Percentiles rank a stretch among this genome's conserved stretches.
Conservation (phyloP, 208 protist genomes). For the Porcisia deanei region DNA sequence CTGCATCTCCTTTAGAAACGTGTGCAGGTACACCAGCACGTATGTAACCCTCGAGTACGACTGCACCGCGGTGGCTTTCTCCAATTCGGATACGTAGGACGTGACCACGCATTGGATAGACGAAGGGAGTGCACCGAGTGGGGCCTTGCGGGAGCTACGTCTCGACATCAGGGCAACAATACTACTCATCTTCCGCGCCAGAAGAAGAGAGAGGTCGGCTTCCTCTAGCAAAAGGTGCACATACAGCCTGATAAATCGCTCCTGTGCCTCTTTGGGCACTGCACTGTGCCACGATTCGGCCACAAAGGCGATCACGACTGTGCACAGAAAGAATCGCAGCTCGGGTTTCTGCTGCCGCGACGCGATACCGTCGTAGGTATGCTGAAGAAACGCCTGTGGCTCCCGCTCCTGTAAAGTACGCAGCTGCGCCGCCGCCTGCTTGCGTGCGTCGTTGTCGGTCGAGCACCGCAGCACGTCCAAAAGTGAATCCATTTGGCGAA, state of each 20-base stretch:
- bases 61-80: conserved; percentile 4
- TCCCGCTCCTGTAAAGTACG: conserved; percentile 53
- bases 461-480: conserved; percentile 57
- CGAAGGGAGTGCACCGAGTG: conserved; percentile 38
- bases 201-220: conserved; percentile 24
- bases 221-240: conserved; percentile 36
- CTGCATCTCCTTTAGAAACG: conserved; percentile 73
- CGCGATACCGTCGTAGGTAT: conserved; percentile 54
- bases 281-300: conserved; percentile 63
- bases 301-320: conserved; percentile 60
- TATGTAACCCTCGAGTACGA: conserved; percentile 26
- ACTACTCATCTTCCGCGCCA: conserved; percentile 60
- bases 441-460: conserved; percentile 64
- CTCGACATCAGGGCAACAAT: conserved; percentile 66
- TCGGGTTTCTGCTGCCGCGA: conserved; percentile 25
- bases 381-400: conserved; percentile 59
- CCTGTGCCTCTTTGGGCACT: conserved; percentile 39
- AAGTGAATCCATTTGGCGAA: conserved; percentile 45
- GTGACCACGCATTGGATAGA: conserved; percentile 34
- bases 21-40: conserved; percentile 59
- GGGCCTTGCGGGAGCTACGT: conserved; percentile 31
- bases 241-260: conserved; percentile 43
- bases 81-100: conserved; percentile 30
- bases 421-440: conserved; percentile 52
- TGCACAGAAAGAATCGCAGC: conserved; percentile 71